Evolutionary conservation across 768 basidiomycete species (phyloP).

Genomic region (Fomitopsis serialis): DNA sequence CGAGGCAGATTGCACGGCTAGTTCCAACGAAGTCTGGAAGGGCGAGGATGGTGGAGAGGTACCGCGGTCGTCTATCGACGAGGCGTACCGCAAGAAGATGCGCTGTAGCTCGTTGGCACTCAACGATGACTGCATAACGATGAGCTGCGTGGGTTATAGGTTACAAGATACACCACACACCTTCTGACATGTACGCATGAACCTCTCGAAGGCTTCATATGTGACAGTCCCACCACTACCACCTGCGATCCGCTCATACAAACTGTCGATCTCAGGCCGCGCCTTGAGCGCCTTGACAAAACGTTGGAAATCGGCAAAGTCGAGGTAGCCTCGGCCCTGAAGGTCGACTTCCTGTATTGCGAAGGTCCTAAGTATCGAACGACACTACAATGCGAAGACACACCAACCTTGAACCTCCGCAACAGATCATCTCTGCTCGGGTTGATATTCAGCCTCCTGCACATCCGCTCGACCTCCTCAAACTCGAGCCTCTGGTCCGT

Average conservation of each 20-base stretch:
- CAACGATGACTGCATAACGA: conserved; percentile 23
- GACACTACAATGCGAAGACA: not conserved
- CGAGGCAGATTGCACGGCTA: conserved; percentile 16
- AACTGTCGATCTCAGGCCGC: conserved; percentile 73
- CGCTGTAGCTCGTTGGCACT: conserved; percentile 24
- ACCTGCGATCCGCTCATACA: conserved; percentile 44
- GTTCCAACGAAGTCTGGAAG: conserved; percentile 23
- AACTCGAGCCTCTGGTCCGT: conserved; percentile 58
- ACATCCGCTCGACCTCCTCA: conserved; percentile 67
- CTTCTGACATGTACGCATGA: conserved; percentile 50
- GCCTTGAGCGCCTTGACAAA: conserved; percentile 81
- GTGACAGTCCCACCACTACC: conserved; percentile 29
- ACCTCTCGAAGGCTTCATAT: conserved; percentile 38
- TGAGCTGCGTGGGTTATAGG: not conserved
- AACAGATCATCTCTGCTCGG: conserved; percentile 46
- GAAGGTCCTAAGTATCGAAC: not conserved
- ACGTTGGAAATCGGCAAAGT: conserved; percentile 73
- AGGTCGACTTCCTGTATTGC: conserved; percentile 57
- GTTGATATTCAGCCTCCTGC: conserved; percentile 64
- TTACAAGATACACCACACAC: conserved; percentile 35
- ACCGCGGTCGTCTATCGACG: not conserved
- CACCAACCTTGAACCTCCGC: conserved; percentile 50
- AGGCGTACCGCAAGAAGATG: conserved; percentile 35
- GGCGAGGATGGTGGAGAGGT: conserved; percentile 14
- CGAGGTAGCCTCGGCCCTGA: conserved; percentile 50